Evolutionary conservation across 495 filamentous ascomycete species (phyloP).

Genomic region (Podospora appendiculata): DNA sequence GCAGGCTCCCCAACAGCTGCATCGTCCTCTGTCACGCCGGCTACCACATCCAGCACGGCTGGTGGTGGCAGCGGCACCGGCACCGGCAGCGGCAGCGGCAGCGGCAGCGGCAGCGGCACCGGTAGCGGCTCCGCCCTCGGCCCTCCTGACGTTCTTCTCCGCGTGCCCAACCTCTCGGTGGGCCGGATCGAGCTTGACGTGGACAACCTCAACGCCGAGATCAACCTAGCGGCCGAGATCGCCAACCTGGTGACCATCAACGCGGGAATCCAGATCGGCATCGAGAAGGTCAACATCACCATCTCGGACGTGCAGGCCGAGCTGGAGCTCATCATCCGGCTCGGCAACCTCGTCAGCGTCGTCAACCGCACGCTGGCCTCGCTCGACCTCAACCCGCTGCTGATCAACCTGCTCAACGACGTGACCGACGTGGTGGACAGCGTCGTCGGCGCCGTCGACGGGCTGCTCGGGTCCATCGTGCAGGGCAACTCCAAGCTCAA

Average conservation of each 20-base stretch:
- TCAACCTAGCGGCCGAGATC: constrained; percentile 49
- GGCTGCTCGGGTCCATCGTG: constrained; percentile 44
- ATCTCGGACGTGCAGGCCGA: constrained; percentile 48
- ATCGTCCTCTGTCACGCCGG: neutral
- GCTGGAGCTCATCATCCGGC: constrained; percentile 47
- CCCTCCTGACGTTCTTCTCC: constrained; percentile 46
- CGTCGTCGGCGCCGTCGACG: constrained; percentile 47
- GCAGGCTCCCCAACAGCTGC: neutral
- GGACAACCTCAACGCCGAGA: constrained; percentile 44
- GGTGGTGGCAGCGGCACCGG: neutral
- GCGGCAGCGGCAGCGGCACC: constrained; percentile 5
- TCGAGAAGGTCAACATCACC: constrained; percentile 51
- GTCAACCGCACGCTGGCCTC: constrained; percentile 49
- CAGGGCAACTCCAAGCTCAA: constrained; percentile 42
- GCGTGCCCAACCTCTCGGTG: constrained; percentile 46
- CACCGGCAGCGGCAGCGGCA: neutral
- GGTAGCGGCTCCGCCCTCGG: constrained; percentile 10
- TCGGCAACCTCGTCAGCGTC: constrained; percentile 50
- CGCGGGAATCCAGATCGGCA: constrained; percentile 42
- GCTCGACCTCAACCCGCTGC: constrained; percentile 49
- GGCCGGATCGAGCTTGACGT: constrained; percentile 49
- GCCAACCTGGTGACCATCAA: constrained; percentile 48
- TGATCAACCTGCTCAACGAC: constrained; percentile 46
- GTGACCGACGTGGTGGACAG: constrained; percentile 39
- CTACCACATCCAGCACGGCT: constrained; percentile 2